These are phyloP conservation scores for Apiotrichum sp. DNA, from an alignment of 1,284 basidiomycete genomes.

Conservation along the genomic window DNA sequence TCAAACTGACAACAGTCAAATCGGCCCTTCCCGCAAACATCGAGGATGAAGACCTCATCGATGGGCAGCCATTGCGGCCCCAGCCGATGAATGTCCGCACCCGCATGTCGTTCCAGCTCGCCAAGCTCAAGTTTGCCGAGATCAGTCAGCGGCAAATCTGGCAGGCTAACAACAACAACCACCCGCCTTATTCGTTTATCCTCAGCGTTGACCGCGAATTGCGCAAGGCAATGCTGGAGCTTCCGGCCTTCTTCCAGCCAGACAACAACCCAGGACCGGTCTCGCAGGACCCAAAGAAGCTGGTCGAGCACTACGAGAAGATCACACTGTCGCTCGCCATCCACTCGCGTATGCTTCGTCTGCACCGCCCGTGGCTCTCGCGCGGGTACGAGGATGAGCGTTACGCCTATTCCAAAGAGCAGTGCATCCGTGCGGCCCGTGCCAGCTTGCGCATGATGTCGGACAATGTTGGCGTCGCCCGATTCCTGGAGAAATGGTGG, in stretches of 20 bases:
- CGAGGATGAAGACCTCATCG: conserved; percentile 47
- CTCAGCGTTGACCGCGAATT: conserved; percentile 43
- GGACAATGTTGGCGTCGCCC: conserved; percentile 36
- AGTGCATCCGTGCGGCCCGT: conserved; percentile 47
- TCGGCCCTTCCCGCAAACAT: conserved; percentile 47
- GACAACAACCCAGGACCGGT: conserved; percentile 25
- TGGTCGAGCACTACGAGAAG: conserved; percentile 47
- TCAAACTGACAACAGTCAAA: conserved; percentile 27
- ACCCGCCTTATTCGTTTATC: conserved; percentile 47
- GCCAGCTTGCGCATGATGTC: conserved; percentile 46
- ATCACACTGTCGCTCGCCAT: conserved; percentile 45
- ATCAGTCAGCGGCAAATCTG: conserved; percentile 47
- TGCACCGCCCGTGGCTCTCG: conserved; percentile 46
- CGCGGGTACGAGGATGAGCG: conserved; percentile 43
- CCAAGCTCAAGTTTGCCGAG: conserved; percentile 44
- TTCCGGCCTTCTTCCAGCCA: conserved; percentile 46
- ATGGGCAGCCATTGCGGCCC: conserved; percentile 42
- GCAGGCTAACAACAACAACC: conserved; percentile 46
- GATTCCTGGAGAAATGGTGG: conserved; percentile 49
- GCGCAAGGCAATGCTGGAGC: conserved; percentile 45
- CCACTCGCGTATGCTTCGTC: conserved; percentile 45
- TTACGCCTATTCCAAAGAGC: conserved; percentile 47
- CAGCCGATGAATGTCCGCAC: conserved; percentile 43
- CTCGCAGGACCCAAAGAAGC: conserved; percentile 34
- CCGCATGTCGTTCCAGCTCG: conserved; percentile 47